phyloP scores from a whole-genome alignment of 2,329 filamentous ascomycete species.

The Aspergillus novofumigatus region DNA sequence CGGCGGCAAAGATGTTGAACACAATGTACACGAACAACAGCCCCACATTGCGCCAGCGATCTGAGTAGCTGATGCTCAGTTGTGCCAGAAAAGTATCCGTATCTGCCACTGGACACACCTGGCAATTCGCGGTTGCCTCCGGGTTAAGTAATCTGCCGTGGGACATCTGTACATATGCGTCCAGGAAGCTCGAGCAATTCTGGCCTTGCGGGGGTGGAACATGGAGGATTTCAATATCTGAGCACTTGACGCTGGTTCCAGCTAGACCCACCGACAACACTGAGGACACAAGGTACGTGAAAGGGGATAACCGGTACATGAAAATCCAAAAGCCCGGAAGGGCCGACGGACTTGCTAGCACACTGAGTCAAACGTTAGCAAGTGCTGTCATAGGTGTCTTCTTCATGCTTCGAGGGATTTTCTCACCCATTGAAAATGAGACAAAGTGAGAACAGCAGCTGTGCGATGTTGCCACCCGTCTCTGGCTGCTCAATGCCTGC shows the following conservation, averaged over 20 bases:
- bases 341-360: slow-evolving; percentile 54
- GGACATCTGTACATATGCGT: slow-evolving; percentile 49
- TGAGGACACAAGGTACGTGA: slow-evolving; percentile 56
- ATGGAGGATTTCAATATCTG: slow-evolving; percentile 30
- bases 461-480: slow-evolving; percentile 60
- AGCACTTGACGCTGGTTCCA: slow-evolving; percentile 28
- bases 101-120: slow-evolving; percentile 40
- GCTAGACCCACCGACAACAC: slow-evolving; percentile 35
- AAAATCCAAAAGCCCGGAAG: slow-evolving; percentile 73
- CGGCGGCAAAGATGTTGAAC: slow-evolving; percentile 49
- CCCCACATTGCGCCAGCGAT: slow-evolving; percentile 54
- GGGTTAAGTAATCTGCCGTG: slow-evolving; percentile 61
- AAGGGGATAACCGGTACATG: slow-evolving; percentile 67
- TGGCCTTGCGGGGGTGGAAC: slow-evolving; percentile 53
- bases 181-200: slow-evolving; percentile 62
- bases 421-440: slow-evolving; percentile 51
- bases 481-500: slow-evolving; percentile 63
- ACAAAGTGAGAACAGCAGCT: slow-evolving; percentile 54
- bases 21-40: slow-evolving; percentile 51
- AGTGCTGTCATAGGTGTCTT: neutral
- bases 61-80: slow-evolving; percentile 41
- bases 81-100: slow-evolving; percentile 51
- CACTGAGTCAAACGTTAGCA: slow-evolving; percentile 36
- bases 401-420: neutral
- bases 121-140: slow-evolving; percentile 54